Conservation (phyloP, 495 filamentous ascomycete species). For the Lophium mytilinum region DNA sequence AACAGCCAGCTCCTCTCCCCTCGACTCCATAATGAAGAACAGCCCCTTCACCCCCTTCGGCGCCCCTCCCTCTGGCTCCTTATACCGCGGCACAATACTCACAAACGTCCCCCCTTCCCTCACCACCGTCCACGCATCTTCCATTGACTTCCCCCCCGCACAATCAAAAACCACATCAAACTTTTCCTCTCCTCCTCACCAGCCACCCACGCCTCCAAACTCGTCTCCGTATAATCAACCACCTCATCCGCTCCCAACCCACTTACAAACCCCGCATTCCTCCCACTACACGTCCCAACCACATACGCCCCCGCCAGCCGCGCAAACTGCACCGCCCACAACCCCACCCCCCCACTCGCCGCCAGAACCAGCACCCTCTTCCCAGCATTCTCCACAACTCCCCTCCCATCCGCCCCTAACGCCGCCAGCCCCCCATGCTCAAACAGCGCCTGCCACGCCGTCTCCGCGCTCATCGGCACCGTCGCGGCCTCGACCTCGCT, state of each 20-base stretch:
- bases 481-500: constrained; percentile 42
- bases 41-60: constrained; percentile 29
- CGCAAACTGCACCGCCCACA: constrained; percentile 50
- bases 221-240: constrained; percentile 38
- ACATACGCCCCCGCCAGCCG: constrained; percentile 38
- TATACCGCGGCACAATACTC: constrained; percentile 45
- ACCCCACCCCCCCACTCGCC: constrained; percentile 46
- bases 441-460: constrained; percentile 56
- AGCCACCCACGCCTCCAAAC: constrained; percentile 34
- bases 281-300: constrained; percentile 31
- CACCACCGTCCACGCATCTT: constrained; percentile 41
- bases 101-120: constrained; percentile 39
- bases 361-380: constrained; percentile 40
- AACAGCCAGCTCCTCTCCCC: constrained; percentile 36
- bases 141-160: constrained; percentile 38
- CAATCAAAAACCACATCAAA: constrained; percentile 48
- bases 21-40: constrained; percentile 43
- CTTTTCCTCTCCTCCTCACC: constrained; percentile 14
- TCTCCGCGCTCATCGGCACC: constrained; percentile 46
- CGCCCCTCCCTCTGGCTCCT: constrained; percentile 30
- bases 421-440: constrained; percentile 2
- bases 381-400: constrained; percentile 25
- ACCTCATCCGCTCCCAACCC: constrained; percentile 41
- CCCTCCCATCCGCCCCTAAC: constrained; percentile 31
- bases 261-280: constrained; percentile 36